Conservation (phyloP, 2,329 filamentous ascomycete species). For the Coniochaeta prunicola region DNA sequence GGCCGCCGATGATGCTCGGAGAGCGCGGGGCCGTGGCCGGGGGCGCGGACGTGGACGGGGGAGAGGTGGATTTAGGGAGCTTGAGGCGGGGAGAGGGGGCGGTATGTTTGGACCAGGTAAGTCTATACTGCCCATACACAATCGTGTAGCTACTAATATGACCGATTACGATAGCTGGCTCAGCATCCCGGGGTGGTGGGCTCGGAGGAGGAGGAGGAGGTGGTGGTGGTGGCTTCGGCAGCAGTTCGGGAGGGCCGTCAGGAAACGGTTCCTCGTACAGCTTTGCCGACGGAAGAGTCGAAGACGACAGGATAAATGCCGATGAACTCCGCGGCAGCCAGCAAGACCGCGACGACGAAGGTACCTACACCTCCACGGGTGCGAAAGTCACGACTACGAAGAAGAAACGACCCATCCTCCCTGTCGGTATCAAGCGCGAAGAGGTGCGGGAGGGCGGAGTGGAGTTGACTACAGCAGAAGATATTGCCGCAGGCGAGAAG, state of each 20-base stretch:
- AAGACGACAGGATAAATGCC: constrained; percentile 46
- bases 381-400: constrained; percentile 19
- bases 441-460: constrained; percentile 48
- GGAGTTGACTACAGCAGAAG: constrained; percentile 48
- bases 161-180: neutral
- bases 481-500: constrained; percentile 46
- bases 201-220: constrained; percentile 9
- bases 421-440: constrained; percentile 48
- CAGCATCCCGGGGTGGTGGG: neutral
- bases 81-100: constrained; percentile 6
- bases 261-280: constrained; percentile 20
- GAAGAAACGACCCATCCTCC: constrained; percentile 29
- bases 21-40: constrained; percentile 17
- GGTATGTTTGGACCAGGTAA: constrained; percentile 1
- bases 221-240: constrained; percentile 8
- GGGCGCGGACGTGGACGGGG: constrained; percentile 20
- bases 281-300: constrained; percentile 24
- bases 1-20: constrained; percentile 21
- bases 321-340: constrained; percentile 43
- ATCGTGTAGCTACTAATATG: neutral
- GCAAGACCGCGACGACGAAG: constrained; percentile 29
- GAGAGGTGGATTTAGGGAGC: constrained; percentile 17
- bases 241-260: constrained; percentile 18
- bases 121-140: neutral
- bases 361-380: constrained; percentile 23